phyloP scores from a whole-genome alignment of 495 filamentous ascomycete species.

The Aspergillus ellipticus region DNA sequence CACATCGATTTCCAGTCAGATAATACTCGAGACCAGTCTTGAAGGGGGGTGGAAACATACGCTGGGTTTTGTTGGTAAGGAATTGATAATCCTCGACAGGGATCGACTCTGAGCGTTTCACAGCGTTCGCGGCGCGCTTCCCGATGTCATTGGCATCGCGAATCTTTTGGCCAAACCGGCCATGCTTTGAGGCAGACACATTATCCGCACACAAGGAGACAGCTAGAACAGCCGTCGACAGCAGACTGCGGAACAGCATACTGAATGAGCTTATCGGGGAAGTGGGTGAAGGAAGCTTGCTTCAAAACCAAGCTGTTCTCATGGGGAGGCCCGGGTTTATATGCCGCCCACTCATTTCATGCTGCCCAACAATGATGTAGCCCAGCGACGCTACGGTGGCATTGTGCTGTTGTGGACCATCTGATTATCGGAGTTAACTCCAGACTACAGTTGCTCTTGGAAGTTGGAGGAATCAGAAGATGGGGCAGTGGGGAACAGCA shows the following conservation, averaged over 20 bases:
- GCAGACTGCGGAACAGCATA: conserved; percentile 30
- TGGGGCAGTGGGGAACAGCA: neutral
- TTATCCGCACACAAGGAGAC: conserved; percentile 27
- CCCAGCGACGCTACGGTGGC: neutral
- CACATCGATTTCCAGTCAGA: neutral
- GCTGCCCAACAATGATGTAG: neutral
- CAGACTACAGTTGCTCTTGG: neutral
- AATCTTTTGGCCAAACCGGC: conserved; percentile 52
- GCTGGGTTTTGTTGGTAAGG: conserved; percentile 30
- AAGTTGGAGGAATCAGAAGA: neutral
- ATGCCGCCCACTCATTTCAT: neutral
- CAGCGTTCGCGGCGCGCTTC: conserved; percentile 66
- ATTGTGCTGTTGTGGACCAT: neutral
- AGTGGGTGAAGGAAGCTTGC: neutral
- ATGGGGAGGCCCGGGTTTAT: neutral
- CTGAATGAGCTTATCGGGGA: neutral
- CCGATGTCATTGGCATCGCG: conserved; percentile 79
- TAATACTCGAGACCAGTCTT: neutral
- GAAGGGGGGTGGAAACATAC: conserved; percentile 18
- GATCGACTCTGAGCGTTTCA: conserved; percentile 10
- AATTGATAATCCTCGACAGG: conserved; percentile 34
- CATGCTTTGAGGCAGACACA: conserved; percentile 25
- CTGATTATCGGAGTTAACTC: neutral
- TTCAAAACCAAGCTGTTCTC: neutral
- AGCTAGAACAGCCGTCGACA: conserved; percentile 27